Conservation (phyloP, 2,329 filamentous ascomycete species). For the Fusarium stilboides region DNA sequence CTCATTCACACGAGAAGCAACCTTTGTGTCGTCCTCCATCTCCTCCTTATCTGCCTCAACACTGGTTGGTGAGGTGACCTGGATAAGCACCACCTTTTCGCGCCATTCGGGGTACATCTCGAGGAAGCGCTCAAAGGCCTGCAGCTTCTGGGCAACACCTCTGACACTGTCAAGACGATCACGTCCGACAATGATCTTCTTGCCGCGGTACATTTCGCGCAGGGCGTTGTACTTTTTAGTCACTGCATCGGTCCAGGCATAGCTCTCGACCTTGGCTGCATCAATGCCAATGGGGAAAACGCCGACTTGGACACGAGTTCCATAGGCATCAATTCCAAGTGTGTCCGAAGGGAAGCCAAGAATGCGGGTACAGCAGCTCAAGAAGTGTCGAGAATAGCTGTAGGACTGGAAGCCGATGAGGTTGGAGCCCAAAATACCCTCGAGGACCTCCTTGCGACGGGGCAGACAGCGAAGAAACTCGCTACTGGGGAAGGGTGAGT, state of each 20-base stretch:
- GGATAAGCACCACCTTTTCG: conserved; percentile 92
- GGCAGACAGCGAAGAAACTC: conserved; percentile 94
- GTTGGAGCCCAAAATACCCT: conserved; percentile 91
- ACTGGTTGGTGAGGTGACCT: conserved; percentile 91
- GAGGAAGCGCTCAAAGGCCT: conserved; percentile 93
- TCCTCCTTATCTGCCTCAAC: conserved; percentile 85
- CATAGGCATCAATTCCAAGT: conserved; percentile 89
- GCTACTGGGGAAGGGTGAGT: conserved; percentile 95
- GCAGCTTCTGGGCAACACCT: conserved; percentile 94
- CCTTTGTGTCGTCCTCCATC: conserved; percentile 76
- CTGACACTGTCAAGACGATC: conserved; percentile 94
- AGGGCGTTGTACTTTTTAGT: conserved; percentile 82
- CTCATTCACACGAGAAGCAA: conserved; percentile 90
- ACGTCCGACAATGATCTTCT: conserved; percentile 94
- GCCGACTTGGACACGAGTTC: conserved; percentile 89
- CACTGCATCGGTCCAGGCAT: conserved; percentile 79
- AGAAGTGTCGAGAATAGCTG: conserved; percentile 94
- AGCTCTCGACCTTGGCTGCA: conserved; percentile 80
- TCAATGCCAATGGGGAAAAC: conserved; percentile 97
- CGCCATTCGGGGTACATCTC: conserved; percentile 93
- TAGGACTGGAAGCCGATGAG: conserved; percentile 96
- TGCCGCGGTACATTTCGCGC: conserved; percentile 84
- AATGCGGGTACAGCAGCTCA: conserved; percentile 92
- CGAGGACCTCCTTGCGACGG: conserved; percentile 89
- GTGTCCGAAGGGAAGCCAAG: conserved; percentile 91